Evolutionary conservation across 2,329 filamentous ascomycete genomes (phyloP).

Genomic region (Xylariaceae sp.): DNA sequence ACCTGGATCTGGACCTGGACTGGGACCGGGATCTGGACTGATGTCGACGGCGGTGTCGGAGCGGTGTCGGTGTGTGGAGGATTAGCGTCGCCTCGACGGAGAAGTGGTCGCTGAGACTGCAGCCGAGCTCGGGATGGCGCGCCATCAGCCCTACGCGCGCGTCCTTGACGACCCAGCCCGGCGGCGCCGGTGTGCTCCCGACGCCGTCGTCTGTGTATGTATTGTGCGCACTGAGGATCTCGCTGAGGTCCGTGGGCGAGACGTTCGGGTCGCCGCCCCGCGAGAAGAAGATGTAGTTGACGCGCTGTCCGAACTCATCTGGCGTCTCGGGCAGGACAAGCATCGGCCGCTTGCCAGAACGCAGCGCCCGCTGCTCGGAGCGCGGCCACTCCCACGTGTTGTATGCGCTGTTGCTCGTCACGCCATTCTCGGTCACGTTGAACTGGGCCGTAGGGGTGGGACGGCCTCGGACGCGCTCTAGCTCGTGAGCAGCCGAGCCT

Average conservation of each 20-base stretch:
- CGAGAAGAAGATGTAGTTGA: constrained; percentile 93
- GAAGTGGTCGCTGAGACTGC: constrained; percentile 94
- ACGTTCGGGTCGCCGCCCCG: constrained; percentile 47
- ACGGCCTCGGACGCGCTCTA: constrained; percentile 68
- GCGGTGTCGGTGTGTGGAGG: constrained; percentile 46
- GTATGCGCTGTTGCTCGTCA: constrained; percentile 82
- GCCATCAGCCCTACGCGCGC: constrained; percentile 80
- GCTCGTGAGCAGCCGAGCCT: constrained; percentile 70
- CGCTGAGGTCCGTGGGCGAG: constrained; percentile 23
- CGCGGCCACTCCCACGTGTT: constrained; percentile 96
- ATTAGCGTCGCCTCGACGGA: constrained; percentile 81
- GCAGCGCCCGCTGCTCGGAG: constrained; percentile 69
- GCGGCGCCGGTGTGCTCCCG: constrained; percentile 35
- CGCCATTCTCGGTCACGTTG: constrained; percentile 81
- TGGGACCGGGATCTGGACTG: constrained; percentile 11
- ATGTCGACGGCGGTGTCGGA: constrained; percentile 6
- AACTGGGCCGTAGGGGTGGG: constrained; percentile 77
- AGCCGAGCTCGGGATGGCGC: constrained; percentile 79
- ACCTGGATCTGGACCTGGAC: constrained; percentile 11
- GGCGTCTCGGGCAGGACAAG: constrained; percentile 67
- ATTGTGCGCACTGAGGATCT: constrained; percentile 27
- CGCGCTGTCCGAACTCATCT: constrained; percentile 80
- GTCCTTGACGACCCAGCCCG: constrained; percentile 71
- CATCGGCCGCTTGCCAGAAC: constrained; percentile 65
- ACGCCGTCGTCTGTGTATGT: constrained; percentile 28